Conservation (phyloP, 140 eudicot species). For the Stevia rebaudiana region DNA sequence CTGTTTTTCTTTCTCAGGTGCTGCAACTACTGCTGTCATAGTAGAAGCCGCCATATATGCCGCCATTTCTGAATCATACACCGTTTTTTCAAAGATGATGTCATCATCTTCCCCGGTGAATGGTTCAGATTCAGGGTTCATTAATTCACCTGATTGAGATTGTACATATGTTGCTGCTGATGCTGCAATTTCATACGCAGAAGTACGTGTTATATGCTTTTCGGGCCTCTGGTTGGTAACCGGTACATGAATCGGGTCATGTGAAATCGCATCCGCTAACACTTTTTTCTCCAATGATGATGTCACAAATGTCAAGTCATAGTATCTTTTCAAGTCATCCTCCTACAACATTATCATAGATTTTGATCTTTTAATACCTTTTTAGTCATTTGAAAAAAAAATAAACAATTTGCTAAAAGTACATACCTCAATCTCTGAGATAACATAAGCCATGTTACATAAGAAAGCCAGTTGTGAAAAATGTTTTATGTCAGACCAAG, state of each 20-base stretch:
- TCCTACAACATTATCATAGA: slow-evolving; percentile 33
- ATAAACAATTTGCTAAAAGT: neutral
- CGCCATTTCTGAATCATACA: slow-evolving; percentile 65
- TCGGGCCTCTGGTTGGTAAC: slow-evolving; percentile 7
- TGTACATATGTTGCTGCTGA: slow-evolving; percentile 81
- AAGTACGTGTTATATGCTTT: slow-evolving; percentile 22
- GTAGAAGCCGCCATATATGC: slow-evolving; percentile 88
- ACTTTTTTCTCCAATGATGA: slow-evolving; percentile 82
- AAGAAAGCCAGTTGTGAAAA: slow-evolving; percentile 72
- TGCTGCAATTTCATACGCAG: slow-evolving; percentile 85
- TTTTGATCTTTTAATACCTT: neutral
- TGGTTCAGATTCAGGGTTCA: slow-evolving; percentile 24
- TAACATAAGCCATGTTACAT: slow-evolving; percentile 81
- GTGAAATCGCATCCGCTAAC: slow-evolving; percentile 39
- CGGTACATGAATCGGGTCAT: slow-evolving; percentile 28
- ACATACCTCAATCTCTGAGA: slow-evolving; percentile 74
- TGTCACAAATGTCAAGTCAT: slow-evolving; percentile 62
- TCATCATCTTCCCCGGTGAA: slow-evolving; percentile 14
- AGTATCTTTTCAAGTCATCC: slow-evolving; percentile 52
- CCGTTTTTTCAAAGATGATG: slow-evolving; percentile 12
- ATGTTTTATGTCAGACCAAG: slow-evolving; percentile 69
- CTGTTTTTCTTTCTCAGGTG: slow-evolving; percentile 68
- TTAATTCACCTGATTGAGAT: slow-evolving; percentile 42
- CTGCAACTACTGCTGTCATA: slow-evolving; percentile 93
- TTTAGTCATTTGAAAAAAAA: neutral